Evolutionary conservation across 495 filamentous ascomycete genomes (phyloP), one percentile per base, ranked within the genome.

Genomic region (Penicillium bialowiezense): DNA sequence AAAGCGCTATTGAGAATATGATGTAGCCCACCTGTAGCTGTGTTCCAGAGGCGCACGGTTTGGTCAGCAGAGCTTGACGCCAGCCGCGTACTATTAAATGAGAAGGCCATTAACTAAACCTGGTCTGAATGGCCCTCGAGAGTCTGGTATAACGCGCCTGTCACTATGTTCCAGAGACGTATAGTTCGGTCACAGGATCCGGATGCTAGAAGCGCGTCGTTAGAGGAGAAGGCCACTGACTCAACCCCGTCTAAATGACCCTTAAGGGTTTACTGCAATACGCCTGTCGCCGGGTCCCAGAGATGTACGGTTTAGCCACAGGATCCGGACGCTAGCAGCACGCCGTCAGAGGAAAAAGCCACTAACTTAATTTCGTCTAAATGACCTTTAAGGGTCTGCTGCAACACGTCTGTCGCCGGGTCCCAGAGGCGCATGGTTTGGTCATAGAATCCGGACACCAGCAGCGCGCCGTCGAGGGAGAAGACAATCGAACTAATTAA

Each of bases 401-500:
- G 48, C 18, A 39, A 13, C 5, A 3, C 23, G 5, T 40, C 44
- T 13, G 38, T 48, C 15, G 39, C 13, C 0, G 40, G 3, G 44
- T 72, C 59, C 69, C 60, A 71, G 45, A 71, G 45, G 41, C 47
- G 44, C 19, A 71, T 53, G 3, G 32, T 48, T 0, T 44, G 6
- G 48, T 71, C 60, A 5, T 1, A 0, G n/a, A 49, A 60, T 34
- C 37, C 48, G 1, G 62, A 61, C 17, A 60, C 60, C 5, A 65
- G 38, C 5, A 53, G 19, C 20, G 17, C 21, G 37, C 58, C 44
- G 36, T 57, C 49, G 7, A 52, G 56, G 15, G 65, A 69, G 51
- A 62, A 64, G 18, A 51, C 51, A 31, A 59, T 47, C 12, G 52
- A 53, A 0, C 3, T 0, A 37, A 67, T 49, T 24, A 0, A 7